Base-by-base conservation (phyloP, 2,329 filamentous ascomycete genomes). In the Colletotrichum phormii region DNA sequence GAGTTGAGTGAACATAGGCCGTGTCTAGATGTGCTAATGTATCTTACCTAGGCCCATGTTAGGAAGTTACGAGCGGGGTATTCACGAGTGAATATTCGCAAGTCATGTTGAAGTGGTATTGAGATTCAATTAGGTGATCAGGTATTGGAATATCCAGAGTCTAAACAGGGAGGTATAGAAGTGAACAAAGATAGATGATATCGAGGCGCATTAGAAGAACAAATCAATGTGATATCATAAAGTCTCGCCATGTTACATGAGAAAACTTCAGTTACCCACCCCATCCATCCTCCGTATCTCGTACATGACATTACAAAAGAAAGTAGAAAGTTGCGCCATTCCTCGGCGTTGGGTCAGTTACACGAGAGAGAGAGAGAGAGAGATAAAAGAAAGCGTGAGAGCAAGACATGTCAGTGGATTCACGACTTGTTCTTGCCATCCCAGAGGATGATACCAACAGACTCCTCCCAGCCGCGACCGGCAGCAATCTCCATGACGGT, bases 401-500 rank as follows among this genome's bases (percentile, higher is more conserved):
- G 13, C 51, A 22, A 54, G 51, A 11, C n/a, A 18, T 8, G 4
- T 8, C 2, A 11, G 26, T 22, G 6, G 2, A 24, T n/a, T 63
- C 31, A 73, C 24, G 51, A 37, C 51, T 66, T 67, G 24, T 12
- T n/a, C 71, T 73, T 73, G 24, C 67, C 62, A 13, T 71, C 67
- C 65, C 65, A 62, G 64, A 75, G 64, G 29, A 91, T 78, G 60
- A 89, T 84, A 53, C 83, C 79, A 5, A 85, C 84, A 0, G 87
- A 89, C 79, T 92, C 90, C 8, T 87, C 85, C 88, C 90, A 90
- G 11, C 89, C 89, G 31, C 89, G 83, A 31, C 87, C 86, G 12
- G 85, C 83, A 15, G 90, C 89, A 72, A 92, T 89, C 75, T 92
- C 89, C 13, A 87, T 81, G 3, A 91, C 88, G 0, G 83, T 87